A percentile compares a stretch with the other conserved stretches of the same genome.
These are phyloP conservation scores for Tolypocladium nubicola DNA, from an alignment of 2,329 filamentous ascomycete genomes.

Conservation along the genomic window DNA sequence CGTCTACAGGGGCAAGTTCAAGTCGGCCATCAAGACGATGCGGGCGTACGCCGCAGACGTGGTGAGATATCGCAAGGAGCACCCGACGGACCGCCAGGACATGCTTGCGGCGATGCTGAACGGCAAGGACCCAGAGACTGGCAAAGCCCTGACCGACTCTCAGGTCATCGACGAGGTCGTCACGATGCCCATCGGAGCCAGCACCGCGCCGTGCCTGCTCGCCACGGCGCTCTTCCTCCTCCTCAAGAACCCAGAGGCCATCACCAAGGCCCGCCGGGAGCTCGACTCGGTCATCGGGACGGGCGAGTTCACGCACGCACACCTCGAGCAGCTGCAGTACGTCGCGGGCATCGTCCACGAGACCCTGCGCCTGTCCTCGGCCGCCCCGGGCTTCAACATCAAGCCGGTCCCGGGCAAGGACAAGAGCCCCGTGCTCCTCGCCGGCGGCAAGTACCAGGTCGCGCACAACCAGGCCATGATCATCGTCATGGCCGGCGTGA, in stretches of 20 bases:
- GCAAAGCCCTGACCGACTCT: slow-evolving; percentile 43
- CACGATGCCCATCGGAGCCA: slow-evolving; percentile 51
- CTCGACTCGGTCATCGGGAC: slow-evolving; percentile 40
- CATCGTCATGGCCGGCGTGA: slow-evolving; percentile 37
- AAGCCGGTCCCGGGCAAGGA: slow-evolving; percentile 30
- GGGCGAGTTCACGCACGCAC: slow-evolving; percentile 31
- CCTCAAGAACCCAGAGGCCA: slow-evolving; percentile 35
- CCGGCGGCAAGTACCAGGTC: slow-evolving; percentile 36
- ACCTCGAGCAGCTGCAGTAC: slow-evolving; percentile 41
- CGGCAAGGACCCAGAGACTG: slow-evolving; percentile 50
- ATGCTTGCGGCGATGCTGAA: slow-evolving; percentile 50
- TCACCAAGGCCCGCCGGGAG: slow-evolving; percentile 40
- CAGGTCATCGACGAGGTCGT: slow-evolving; percentile 60
- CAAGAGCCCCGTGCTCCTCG: slow-evolving; percentile 34
- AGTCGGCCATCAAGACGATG: slow-evolving; percentile 40
- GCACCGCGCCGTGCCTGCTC: slow-evolving; percentile 35
- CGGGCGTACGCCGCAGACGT: slow-evolving; percentile 44
- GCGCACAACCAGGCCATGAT: slow-evolving; percentile 38
- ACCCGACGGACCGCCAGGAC: slow-evolving; percentile 47
- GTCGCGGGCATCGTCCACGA: slow-evolving; percentile 43
- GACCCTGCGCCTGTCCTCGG: slow-evolving; percentile 40
- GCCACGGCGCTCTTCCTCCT: slow-evolving; percentile 38
- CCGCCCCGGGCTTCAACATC: slow-evolving; percentile 45
- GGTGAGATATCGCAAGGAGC: slow-evolving; percentile 42
- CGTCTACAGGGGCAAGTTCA: slow-evolving; percentile 41